A percentile compares a stretch with the other conserved stretches of the same genome.
These are phyloP conservation scores for Lathyrus oleraceus DNA, from an alignment of 306 rosid species.

Conservation along the genomic window DNA sequence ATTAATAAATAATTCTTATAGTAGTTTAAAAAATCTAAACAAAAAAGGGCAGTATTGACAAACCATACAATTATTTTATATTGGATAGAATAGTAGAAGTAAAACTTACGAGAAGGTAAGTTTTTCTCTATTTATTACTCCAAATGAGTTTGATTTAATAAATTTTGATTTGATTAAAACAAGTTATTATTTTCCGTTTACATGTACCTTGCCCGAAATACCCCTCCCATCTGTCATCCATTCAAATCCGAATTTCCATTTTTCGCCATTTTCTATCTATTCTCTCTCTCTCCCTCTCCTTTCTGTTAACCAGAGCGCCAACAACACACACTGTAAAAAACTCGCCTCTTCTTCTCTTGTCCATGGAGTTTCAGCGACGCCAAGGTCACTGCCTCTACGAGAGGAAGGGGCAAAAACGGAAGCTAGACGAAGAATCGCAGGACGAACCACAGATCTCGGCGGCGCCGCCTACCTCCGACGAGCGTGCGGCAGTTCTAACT, in stretches of 20 bases:
- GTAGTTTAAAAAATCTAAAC: too few species aligned
- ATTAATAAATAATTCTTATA: too few species aligned
- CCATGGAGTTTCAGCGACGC: conserved; percentile 75
- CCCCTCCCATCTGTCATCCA: conserved; percentile 45
- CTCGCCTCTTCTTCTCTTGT: conserved; percentile 34
- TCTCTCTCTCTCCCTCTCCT: neutral
- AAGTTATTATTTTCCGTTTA: neutral
- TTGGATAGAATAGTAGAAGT: too few species aligned
- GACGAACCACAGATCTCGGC: conserved; percentile 67
- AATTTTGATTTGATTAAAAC: too few species aligned
- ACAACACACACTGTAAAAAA: conserved; percentile 35
- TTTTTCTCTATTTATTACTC: too few species aligned
- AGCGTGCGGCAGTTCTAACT: conserved; percentile 56
- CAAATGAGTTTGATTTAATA: too few species aligned
- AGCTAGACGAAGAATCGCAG: conserved; percentile 71
- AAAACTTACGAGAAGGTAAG: too few species aligned
- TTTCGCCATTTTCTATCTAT: conserved; percentile 37
- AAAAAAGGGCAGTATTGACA: too few species aligned
- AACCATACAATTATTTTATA: too few species aligned
- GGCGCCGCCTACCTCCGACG: conserved; percentile 66
- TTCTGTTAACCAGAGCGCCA: conserved; percentile 35
- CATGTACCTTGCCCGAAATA: neutral
- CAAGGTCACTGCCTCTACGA: conserved; percentile 65
- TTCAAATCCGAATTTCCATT: conserved; percentile 43
- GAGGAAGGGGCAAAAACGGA: conserved; percentile 94